These are phyloP conservation scores for Fistulinella prunicolor DNA, from an alignment of 768 basidiomycete genomes.

Conservation along the genomic window DNA sequence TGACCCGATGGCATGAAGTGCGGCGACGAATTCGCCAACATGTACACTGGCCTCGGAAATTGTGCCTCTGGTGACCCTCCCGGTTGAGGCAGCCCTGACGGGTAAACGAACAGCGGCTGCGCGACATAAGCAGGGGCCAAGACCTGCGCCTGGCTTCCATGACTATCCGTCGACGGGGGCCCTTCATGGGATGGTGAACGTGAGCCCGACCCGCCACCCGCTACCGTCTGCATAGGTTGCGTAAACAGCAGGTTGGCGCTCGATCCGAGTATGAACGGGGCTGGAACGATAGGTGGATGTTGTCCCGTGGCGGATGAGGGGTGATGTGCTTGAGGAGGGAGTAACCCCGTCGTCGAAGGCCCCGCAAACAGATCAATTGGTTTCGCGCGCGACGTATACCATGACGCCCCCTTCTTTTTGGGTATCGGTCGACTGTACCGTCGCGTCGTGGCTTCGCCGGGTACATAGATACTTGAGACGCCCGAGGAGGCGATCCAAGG, in stretches of 20 bases:
- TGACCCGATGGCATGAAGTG: conserved; percentile 23
- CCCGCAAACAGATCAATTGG: conserved; percentile 31
- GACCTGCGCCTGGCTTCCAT: conserved; percentile 26
- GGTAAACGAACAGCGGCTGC: conserved; percentile 30
- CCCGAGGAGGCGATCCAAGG: conserved; percentile 48
- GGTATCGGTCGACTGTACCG: conserved; percentile 28
- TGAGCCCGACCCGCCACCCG: conserved; percentile 17
- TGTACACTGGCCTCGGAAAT: conserved; percentile 28
- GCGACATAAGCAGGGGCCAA: conserved; percentile 30
- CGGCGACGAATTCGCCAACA: conserved; percentile 26
- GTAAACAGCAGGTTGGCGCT: conserved; percentile 31
- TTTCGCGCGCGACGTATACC: conserved; percentile 29
- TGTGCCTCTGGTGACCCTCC: conserved; percentile 24
- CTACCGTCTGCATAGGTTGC: conserved; percentile 11
- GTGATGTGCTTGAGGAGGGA: conserved; percentile 15
- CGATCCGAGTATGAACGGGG: conserved; percentile 31
- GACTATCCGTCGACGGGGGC: conserved; percentile 30
- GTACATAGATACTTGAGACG: conserved; percentile 47
- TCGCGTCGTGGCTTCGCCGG: conserved; percentile 32
- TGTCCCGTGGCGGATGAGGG: conserved; percentile 3
- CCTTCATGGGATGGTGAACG: conserved; percentile 33
- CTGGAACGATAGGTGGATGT: conserved; percentile 9
- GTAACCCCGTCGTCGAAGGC: conserved; percentile 30
- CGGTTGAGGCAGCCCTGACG: conserved; percentile 30
- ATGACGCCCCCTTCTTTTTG: conserved; percentile 27